Evolutionary conservation across 2,329 filamentous ascomycete species (phyloP).

Genomic region (Apiospora pterosperma): DNA sequence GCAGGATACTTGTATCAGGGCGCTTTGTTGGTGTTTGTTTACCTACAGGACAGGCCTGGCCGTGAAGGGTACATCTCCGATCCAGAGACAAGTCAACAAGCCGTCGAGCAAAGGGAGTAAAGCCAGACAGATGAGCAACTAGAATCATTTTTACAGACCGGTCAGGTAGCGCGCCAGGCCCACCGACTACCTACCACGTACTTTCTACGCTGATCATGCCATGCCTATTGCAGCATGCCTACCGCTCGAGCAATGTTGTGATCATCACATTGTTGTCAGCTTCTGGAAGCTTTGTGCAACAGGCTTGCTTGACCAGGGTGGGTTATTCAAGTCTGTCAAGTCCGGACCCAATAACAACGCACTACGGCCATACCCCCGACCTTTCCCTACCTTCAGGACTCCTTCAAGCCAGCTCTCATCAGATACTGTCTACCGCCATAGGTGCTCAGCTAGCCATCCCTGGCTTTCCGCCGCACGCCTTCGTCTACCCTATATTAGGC

Average conservation of each 20-base stretch:
- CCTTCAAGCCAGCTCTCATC: background rate
- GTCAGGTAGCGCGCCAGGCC: background rate
- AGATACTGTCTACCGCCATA: background rate
- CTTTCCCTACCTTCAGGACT: background rate
- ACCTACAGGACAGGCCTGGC: background rate
- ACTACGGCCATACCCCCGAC: background rate
- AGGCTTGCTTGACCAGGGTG: background rate
- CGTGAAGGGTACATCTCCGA: background rate
- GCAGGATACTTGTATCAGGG: background rate
- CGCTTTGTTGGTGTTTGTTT: background rate
- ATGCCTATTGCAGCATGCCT: background rate
- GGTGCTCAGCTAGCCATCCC: background rate
- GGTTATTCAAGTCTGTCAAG: background rate
- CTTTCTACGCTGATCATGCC: background rate
- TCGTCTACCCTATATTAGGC: background rate
- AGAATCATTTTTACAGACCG: background rate
- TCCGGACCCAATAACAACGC: background rate
- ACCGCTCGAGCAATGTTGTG: slow-evolving; percentile 1
- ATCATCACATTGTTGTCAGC: background rate
- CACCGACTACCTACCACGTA: background rate
- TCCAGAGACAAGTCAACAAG: background rate
- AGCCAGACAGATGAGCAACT: background rate
- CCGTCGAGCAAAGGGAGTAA: background rate
- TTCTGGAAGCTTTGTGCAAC: background rate
- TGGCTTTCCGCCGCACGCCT: background rate